Conservation (phyloP, 345 rosid genomes). For the Sisymbrium irio region DNA sequence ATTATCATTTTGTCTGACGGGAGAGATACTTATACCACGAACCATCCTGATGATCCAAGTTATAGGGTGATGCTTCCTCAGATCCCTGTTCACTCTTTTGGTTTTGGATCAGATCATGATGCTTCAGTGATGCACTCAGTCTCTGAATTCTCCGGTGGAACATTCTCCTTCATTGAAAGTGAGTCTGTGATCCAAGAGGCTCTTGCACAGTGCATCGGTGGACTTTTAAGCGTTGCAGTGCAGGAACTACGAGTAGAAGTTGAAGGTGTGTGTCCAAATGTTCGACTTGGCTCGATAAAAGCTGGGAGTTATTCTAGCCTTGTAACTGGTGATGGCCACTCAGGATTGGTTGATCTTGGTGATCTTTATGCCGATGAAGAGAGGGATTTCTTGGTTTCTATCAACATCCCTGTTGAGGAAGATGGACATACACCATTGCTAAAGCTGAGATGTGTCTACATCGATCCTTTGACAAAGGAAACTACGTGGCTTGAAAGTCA, state of each 20-base stretch:
- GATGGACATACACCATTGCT: constrained; percentile 53
- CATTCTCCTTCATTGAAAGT: constrained; percentile 81
- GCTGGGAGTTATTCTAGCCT: constrained; percentile 70
- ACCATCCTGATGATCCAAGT: constrained; percentile 46
- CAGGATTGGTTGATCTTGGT: constrained; percentile 62
- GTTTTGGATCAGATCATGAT: constrained; percentile 87
- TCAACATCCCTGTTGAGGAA: constrained; percentile 58
- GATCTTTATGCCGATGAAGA: constrained; percentile 88
- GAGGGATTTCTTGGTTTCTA: constrained; percentile 69
- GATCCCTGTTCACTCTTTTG: constrained; percentile 76
- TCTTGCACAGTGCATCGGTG: constrained; percentile 93
- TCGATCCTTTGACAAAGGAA: constrained; percentile 66
- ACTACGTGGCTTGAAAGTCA: constrained; percentile 44
- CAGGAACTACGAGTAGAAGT: constrained; percentile 65
- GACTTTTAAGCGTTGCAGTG: constrained; percentile 82
- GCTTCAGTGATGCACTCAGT: constrained; percentile 82
- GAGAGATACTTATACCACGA: constrained; percentile 64
- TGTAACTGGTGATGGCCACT: constrained; percentile 40
- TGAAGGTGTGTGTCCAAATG: constrained; percentile 45
- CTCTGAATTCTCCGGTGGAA: constrained; percentile 78
- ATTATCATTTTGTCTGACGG: constrained; percentile 83
- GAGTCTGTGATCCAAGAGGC: constrained; percentile 88
- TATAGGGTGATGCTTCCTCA: constrained; percentile 62
- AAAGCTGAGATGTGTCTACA: constrained; percentile 60
- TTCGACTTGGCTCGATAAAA: constrained; percentile 51